Evolutionary conservation across 108 stramenopile genomes (phyloP), one percentile per base, ranked within the genome.

Genomic region (Cyclotella kingstonii): DNA sequence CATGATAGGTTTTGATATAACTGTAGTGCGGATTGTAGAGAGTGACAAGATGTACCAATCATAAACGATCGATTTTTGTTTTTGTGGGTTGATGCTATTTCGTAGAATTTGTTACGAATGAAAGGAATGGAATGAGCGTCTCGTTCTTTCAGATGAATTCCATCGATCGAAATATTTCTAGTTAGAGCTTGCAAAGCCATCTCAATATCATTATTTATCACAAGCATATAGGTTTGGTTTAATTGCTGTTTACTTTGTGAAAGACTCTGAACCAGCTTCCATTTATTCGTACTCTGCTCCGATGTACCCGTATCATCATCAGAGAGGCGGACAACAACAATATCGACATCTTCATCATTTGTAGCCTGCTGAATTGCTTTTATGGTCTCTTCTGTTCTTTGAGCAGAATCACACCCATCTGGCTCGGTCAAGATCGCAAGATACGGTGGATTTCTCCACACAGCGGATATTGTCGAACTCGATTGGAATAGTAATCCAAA

Each of bases 111-210:
- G 19, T 56, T 28, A 26, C 83, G 74, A 50, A 91, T 77, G 1
- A 60, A 41, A 6, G 87, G 83, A 10, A 91, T 83, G 28, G 34
- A 23, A 43, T 55, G 29, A 25, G 66, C 69, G 50, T 91, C 77
- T 14, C 47, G 49, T 67, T 91, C 90, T 63, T 91, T 91, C 27
- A 88, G 80, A 61, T 91, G 90, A 47, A 91, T 63, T 8, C 90
- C 90, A 68, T 82, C 78, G 9, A 77, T 78, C 14, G 46, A 12
- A 52, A 74, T 41, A 17, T 66, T 62, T 0, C 48, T 28, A 21
- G 58, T 48, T 23, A 66, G 18, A 10, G 78, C 78, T 25, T 47
- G 12, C 1, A 79, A 39, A 6, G 72, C 78, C 8, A 73, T 52
- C 22, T 81, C 77, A 10, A 84, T 61, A 53, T 87, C 81, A 49